phyloP scores from a whole-genome alignment of 2,329 filamentous ascomycete genomes.

The Stachybotrys elegans region DNA sequence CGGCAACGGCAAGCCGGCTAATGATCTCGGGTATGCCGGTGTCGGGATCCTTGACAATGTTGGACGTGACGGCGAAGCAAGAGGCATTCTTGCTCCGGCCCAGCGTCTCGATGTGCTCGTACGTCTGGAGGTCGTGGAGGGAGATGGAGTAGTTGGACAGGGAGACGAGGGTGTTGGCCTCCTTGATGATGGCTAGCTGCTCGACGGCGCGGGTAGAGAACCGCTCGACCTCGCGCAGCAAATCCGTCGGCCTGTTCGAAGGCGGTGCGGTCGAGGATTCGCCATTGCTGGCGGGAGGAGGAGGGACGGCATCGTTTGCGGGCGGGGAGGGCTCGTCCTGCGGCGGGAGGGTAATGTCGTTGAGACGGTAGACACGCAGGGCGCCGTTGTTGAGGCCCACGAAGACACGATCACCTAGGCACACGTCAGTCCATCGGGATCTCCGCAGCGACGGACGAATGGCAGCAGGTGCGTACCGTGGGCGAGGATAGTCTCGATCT shows the following conservation, averaged over 20 bases:
- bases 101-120: constrained; percentile 74
- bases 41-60: constrained; percentile 83
- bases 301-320: constrained; percentile 18
- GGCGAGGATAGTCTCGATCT: constrained; percentile 91
- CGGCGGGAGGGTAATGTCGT: constrained; percentile 49
- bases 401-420: constrained; percentile 75
- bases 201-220: constrained; percentile 89
- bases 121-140: constrained; percentile 83
- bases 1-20: constrained; percentile 82
- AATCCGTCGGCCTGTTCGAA: constrained; percentile 61
- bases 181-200: constrained; percentile 92
- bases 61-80: constrained; percentile 88
- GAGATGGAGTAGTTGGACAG: constrained; percentile 86
- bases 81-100: constrained; percentile 81
- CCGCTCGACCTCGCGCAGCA: constrained; percentile 87
- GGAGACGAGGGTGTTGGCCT: constrained; percentile 85
- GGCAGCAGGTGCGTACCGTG: constrained; percentile 57
- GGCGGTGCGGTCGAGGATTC: constrained; percentile 21
- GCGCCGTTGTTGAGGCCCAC: constrained; percentile 88
- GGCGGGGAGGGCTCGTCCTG: constrained; percentile 25
- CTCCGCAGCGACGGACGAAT: no score
- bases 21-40: constrained; percentile 92
- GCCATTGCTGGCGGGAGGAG: constrained; percentile 23
- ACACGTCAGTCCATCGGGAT: no score
- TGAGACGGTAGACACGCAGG: constrained; percentile 86